phyloP scores from a whole-genome alignment of 176 grass and related monocot species.

The Oryza australiensis region DNA sequence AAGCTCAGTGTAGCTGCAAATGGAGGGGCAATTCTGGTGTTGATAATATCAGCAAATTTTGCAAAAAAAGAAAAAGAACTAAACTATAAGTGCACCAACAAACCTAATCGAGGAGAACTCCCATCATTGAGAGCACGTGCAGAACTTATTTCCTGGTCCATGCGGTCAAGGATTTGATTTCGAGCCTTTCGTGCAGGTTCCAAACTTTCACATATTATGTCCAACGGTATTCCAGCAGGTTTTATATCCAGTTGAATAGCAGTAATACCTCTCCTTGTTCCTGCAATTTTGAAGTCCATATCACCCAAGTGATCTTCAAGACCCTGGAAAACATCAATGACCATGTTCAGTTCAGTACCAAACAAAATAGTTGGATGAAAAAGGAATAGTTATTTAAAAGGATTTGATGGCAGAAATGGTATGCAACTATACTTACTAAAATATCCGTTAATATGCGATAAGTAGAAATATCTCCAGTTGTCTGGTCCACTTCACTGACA shows the following conservation, averaged over 20 bases:
- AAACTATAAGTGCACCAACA: slow-evolving; percentile 9
- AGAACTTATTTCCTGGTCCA: slow-evolving; percentile 92
- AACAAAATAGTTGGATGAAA: slow-evolving; percentile 6
- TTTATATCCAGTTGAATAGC: slow-evolving; percentile 99
- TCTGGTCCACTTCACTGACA: slow-evolving; percentile 67
- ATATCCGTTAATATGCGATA: slow-evolving; percentile 98
- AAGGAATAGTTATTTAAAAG: slow-evolving; percentile 8
- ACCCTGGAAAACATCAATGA: slow-evolving; percentile 55
- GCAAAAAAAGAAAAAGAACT: neutral
- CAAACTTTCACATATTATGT: slow-evolving; percentile 94
- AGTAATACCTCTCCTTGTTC: slow-evolving; percentile 93
- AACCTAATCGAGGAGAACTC: slow-evolving; percentile 83
- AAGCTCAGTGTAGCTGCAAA: slow-evolving; percentile 81
- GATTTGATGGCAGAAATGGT: slow-evolving; percentile 4
- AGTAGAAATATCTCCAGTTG: slow-evolving; percentile 68
- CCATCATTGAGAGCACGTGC: slow-evolving; percentile 73
- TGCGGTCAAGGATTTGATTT: slow-evolving; percentile 82
- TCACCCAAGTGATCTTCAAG: slow-evolving; percentile 97
- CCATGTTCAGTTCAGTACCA: slow-evolving; percentile 21
- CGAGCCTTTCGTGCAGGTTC: slow-evolving; percentile 80
- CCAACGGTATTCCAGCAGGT: slow-evolving; percentile 95
- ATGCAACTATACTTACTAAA: slow-evolving; percentile 51
- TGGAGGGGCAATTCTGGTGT: slow-evolving; percentile 26
- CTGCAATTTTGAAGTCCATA: slow-evolving; percentile 99
- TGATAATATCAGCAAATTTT: slow-evolving; percentile 21